Percentiles rank a stretch among this genome's conserved stretches.
These are phyloP conservation scores for Aspergillus ellipticus DNA, from an alignment of 495 filamentous ascomycete genomes.

Conservation along the genomic window DNA sequence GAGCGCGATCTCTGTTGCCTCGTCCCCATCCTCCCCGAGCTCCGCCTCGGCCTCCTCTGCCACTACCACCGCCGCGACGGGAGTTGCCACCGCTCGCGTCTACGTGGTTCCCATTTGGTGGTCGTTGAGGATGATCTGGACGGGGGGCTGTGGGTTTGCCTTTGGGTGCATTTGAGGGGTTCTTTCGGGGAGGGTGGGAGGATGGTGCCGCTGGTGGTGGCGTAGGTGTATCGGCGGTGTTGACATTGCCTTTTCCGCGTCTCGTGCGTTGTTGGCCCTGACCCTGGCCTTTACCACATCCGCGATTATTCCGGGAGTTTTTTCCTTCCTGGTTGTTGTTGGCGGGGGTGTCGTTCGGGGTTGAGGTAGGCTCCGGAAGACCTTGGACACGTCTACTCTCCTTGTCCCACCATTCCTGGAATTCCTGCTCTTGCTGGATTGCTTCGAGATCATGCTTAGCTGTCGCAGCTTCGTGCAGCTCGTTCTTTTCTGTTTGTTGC, in stretches of 20 bases:
- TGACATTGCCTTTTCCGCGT: constrained; percentile 21
- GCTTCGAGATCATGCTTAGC: constrained; percentile 85
- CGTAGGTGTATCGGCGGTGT: not conserved
- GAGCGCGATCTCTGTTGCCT: not conserved
- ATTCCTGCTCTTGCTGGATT: constrained; percentile 94
- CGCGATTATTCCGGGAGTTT: constrained; percentile 19
- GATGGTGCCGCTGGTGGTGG: constrained; percentile 4
- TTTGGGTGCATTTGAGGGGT: not conserved
- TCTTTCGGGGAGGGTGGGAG: constrained; percentile 1
- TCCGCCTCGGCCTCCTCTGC: constrained; percentile 1
- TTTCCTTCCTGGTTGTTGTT: constrained; percentile 11
- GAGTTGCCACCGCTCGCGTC: constrained; percentile 1
- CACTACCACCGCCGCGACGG: constrained; percentile 18
- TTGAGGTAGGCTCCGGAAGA: constrained; percentile 53
- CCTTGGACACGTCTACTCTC: constrained; percentile 71
- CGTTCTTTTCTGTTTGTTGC: constrained; percentile 80
- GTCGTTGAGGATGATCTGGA: constrained; percentile 8
- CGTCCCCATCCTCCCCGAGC: constrained; percentile 7
- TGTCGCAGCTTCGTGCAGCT: constrained; percentile 70
- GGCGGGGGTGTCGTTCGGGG: not conserved
- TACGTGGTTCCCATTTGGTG: constrained; percentile 5
- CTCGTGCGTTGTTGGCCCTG: constrained; percentile 23
- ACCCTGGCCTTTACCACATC: constrained; percentile 21
- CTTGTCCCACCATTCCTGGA: constrained; percentile 97
- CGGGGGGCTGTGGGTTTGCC: constrained; percentile 1